phyloP scores from a whole-genome alignment of 768 basidiomycete species.

The Kwoniella sp. region DNA sequence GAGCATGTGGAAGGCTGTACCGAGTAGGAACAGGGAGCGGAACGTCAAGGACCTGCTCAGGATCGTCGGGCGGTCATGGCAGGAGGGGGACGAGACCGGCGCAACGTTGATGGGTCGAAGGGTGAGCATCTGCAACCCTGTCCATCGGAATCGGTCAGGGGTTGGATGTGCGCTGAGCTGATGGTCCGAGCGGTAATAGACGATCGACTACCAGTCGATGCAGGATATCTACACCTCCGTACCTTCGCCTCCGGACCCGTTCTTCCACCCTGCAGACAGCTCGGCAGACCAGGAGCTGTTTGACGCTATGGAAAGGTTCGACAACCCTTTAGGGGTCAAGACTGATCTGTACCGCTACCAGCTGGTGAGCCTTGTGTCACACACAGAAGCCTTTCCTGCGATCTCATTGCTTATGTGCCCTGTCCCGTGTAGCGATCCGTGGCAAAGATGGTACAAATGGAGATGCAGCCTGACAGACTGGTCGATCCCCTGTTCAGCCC shows the following conservation, averaged over 20 bases:
- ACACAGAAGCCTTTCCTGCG: not conserved
- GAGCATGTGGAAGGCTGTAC: conserved; percentile 17
- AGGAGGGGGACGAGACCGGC: not conserved
- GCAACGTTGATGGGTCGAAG: conserved; percentile 7
- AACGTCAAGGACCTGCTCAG: conserved; percentile 6
- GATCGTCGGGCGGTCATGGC: conserved; percentile 2
- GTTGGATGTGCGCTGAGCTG: not conserved
- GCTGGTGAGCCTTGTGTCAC: conserved; percentile 14
- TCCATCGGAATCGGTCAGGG: too few species aligned
- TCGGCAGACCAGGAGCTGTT: conserved; percentile 20
- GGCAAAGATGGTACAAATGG: conserved; percentile 36
- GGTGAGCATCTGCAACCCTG: conserved; percentile 1
- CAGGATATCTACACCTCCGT: conserved; percentile 30
- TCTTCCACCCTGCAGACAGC: not conserved
- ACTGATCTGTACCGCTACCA: conserved; percentile 31
- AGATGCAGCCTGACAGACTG: conserved; percentile 22
- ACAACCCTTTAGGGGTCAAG: conserved; percentile 20
- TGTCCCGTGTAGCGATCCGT: conserved; percentile 25
- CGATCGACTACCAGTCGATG: conserved; percentile 18
- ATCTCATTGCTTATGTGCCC: not conserved
- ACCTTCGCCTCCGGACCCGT: conserved; percentile 27
- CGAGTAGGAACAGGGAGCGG: conserved; percentile 1
- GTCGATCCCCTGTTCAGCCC: conserved; percentile 33
- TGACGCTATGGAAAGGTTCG: conserved; percentile 6
- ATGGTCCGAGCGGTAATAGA: not conserved